Evolutionary conservation across 2,329 filamentous ascomycete genomes (phyloP).

Genomic region (Sporothrix curviconia): DNA sequence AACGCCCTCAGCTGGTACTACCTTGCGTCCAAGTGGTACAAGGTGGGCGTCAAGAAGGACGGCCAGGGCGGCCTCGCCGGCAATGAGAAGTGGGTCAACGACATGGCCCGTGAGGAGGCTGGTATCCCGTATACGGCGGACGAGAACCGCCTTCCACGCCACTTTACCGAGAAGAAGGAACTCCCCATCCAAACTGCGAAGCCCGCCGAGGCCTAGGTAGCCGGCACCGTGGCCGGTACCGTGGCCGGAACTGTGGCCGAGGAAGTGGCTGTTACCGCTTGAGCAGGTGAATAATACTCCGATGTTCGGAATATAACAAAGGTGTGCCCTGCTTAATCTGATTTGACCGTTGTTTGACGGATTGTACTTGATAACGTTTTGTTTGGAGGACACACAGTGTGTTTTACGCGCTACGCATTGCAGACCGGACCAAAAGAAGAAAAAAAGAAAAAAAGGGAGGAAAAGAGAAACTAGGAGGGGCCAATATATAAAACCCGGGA

Average conservation of each 20-base stretch:
- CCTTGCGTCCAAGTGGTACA: conserved; percentile 60
- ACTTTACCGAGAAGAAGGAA: conserved; percentile 32
- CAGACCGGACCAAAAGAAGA: too few species aligned
- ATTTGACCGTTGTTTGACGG: too few species aligned
- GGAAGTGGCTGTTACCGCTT: too few species aligned
- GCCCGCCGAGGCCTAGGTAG: neutral
- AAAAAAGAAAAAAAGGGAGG: neutral
- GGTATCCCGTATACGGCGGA: conserved; percentile 49
- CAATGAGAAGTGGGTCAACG: conserved; percentile 62
- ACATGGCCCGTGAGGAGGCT: conserved; percentile 63
- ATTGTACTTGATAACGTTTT: too few species aligned
- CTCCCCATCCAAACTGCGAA: neutral
- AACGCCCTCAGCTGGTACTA: conserved; percentile 74
- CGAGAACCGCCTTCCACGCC: conserved; percentile 55
- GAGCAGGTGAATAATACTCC: too few species aligned
- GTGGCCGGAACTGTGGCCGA: too few species aligned
- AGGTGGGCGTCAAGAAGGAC: conserved; percentile 41
- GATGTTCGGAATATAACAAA: too few species aligned
- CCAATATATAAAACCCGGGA: neutral
- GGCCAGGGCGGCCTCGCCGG: conserved; percentile 44
- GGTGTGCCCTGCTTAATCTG: too few species aligned
- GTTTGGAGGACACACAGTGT: too few species aligned
- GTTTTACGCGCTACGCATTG: too few species aligned
- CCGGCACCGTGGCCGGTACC: too few species aligned
- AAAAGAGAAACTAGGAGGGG: too few species aligned